Evolutionary conservation across 371 early-diverging fungal species (phyloP), one percentile per base, ranked within the genome.

Genomic region (Apophysomyces variabilis): DNA sequence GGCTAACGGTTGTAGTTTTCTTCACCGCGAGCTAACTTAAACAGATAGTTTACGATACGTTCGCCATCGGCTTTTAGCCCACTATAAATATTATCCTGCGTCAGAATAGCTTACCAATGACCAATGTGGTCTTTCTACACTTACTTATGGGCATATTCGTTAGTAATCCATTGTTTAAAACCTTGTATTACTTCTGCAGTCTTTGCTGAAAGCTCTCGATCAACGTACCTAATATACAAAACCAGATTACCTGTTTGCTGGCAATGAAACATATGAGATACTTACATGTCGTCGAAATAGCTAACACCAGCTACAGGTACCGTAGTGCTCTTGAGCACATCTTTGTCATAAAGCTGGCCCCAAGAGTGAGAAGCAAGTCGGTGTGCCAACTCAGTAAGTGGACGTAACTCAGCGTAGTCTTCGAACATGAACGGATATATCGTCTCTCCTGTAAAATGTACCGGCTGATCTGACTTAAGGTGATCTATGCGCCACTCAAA

Each of bases 401-500:
- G 85, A 13, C 76, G 75, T 41, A 92, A 76, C 56, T 89, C 88
- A 5, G 84, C 79, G 67, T 85, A 90, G 62, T 92, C 91, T 39
- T 90, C 89, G 61, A 90, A 77, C 92, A 92, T 92, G 80, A 89
- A 91, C 36, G 89, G 89, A 62, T 88, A 89, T 66, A 92, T 85
- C 16, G 80, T 87, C 66, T 92, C 92, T 21, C 92, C 92, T 26
- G 80, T 79, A 36, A 83, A 83, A 62, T 77, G 61, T 26, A 82
- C 66, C 13, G 74, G 70, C 26, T 76, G 68, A 35, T 69, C 74
- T 6, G 69, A 62, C 39, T 65, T 57, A 7, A 85, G 63, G n/a
- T 78, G 68, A 18, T 84, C 77, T 47, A 80, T 66, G 16, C 75
- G 71, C 64, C 82, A 81, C 57, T 86, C 87, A 70, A 86, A 90